Evolutionary conservation across 1,284 basidiomycete genomes (phyloP).

Genomic region (Cryptococcus deneoformans): DNA sequence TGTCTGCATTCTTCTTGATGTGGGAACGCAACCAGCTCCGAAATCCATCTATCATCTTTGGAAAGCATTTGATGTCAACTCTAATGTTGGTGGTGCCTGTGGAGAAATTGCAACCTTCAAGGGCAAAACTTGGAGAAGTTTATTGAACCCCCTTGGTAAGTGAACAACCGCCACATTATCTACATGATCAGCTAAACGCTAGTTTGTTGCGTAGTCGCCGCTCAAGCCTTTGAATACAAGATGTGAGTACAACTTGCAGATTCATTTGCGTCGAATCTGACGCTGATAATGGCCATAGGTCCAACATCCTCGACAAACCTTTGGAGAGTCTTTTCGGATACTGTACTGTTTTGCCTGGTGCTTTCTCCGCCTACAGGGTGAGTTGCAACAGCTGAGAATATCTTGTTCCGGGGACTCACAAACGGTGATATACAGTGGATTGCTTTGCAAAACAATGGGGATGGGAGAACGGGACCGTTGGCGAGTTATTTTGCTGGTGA

Average conservation of each 20-base stretch:
- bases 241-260: slow-evolving; percentile 12
- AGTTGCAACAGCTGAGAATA: slow-evolving; percentile 5
- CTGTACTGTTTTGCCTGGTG: slow-evolving; percentile 74
- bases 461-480: slow-evolving; percentile 74
- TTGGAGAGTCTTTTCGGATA: slow-evolving; percentile 92
- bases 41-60: slow-evolving; percentile 84
- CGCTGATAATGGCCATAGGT: slow-evolving; percentile 29
- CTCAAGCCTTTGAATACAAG: slow-evolving; percentile 94
- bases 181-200: background rate
- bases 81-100: slow-evolving; percentile 89
- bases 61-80: slow-evolving; percentile 92
- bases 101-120: slow-evolving; percentile 94
- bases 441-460: slow-evolving; percentile 71
- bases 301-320: slow-evolving; percentile 91
- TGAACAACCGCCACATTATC: background rate
- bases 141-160: slow-evolving; percentile 80
- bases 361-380: slow-evolving; percentile 80
- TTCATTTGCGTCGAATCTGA: background rate
- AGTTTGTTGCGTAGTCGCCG: slow-evolving; percentile 62
- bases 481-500: slow-evolving; percentile 98
- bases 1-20: slow-evolving; percentile 64
- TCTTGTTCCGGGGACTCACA: slow-evolving; percentile 29
- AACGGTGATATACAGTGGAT: slow-evolving; percentile 30
- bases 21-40: slow-evolving; percentile 81
- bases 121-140: slow-evolving; percentile 74